A percentile compares a stretch with the other conserved stretches of the same genome.
phyloP scores from a whole-genome alignment of 2,329 filamentous ascomycete species.

The Colletotrichum echinochloae region DNA sequence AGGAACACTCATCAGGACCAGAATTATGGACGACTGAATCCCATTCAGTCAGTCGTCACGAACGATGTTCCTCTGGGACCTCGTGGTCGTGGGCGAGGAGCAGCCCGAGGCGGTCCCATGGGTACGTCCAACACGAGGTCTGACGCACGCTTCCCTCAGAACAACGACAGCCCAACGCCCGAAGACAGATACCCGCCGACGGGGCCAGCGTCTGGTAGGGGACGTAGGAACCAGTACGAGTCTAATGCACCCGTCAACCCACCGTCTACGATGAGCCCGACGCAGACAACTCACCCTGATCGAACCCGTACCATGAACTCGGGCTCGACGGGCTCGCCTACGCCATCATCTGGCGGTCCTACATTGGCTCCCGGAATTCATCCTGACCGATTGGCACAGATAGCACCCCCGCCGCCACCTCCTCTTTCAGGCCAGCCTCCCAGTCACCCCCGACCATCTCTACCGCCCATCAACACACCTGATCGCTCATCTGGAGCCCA shows the following conservation, averaged over 20 bases:
- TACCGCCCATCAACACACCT: constrained; percentile 48
- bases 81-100: constrained; percentile 61
- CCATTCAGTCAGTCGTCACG: constrained; percentile 57
- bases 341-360: constrained; percentile 43
- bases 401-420: constrained; percentile 54
- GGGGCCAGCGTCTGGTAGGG: constrained; percentile 63
- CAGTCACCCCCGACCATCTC: constrained; percentile 47
- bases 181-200: constrained; percentile 64
- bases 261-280: constrained; percentile 29
- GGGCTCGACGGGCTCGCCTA: constrained; percentile 34
- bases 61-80: constrained; percentile 67
- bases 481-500: constrained; percentile 44
- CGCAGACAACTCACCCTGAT: constrained; percentile 32
- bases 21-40: constrained; percentile 72
- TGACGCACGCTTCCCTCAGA: constrained; percentile 57
- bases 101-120: constrained; percentile 53
- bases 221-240: constrained; percentile 49
- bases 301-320: constrained; percentile 31
- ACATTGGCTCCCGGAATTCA: constrained; percentile 55
- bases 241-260: constrained; percentile 28
- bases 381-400: constrained; percentile 63
- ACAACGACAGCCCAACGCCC: constrained; percentile 57
- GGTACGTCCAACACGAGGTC: constrained; percentile 53
- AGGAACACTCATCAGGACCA: constrained; percentile 67
- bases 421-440: constrained; percentile 47